Conservation (phyloP, 805 yeast species). For the Saturnispora silvae region DNA sequence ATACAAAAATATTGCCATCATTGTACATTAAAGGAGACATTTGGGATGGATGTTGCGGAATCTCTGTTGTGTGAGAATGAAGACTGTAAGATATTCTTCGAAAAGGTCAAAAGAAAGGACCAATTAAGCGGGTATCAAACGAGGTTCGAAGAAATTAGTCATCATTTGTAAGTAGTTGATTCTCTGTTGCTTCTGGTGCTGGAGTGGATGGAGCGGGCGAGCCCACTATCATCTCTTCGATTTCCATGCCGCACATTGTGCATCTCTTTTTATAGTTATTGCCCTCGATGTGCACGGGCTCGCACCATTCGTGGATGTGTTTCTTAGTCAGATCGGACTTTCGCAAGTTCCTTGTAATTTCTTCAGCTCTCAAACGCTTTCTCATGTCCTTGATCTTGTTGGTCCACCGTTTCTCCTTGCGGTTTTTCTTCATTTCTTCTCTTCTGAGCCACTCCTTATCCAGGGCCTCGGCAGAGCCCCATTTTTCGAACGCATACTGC, state of each 20-base stretch:
- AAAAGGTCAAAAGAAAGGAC: constrained; percentile 34
- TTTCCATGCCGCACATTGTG: constrained; percentile 71
- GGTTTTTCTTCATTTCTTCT: constrained; percentile 55
- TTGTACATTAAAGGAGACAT: constrained; percentile 31
- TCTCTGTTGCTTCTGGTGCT: background rate
- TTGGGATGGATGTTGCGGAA: constrained; percentile 11
- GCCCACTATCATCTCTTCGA: constrained; percentile 49
- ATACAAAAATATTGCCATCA: constrained; percentile 15
- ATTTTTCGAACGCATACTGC: constrained; percentile 81
- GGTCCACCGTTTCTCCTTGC: constrained; percentile 73
- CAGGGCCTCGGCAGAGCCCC: constrained; percentile 84
- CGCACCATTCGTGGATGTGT: constrained; percentile 72
- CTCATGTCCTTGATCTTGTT: constrained; percentile 80
- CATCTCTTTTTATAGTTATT: constrained; percentile 51
- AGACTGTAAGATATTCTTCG: constrained; percentile 56
- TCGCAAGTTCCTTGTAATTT: constrained; percentile 59
- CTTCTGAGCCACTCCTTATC: constrained; percentile 90
- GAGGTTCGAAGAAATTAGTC: constrained; percentile 8
- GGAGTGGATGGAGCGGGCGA: background rate
- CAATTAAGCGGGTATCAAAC: constrained; percentile 13
- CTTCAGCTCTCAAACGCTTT: constrained; percentile 85
- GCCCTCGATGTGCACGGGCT: constrained; percentile 28
- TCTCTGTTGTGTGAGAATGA: constrained; percentile 42
- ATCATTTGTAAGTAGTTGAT: background rate
- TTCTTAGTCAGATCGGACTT: constrained; percentile 38